A percentile compares a stretch with the other conserved stretches of the same genome.
phyloP scores from a whole-genome alignment of 371 early-diverging fungal genomes.

The Mortierella sp. region DNA sequence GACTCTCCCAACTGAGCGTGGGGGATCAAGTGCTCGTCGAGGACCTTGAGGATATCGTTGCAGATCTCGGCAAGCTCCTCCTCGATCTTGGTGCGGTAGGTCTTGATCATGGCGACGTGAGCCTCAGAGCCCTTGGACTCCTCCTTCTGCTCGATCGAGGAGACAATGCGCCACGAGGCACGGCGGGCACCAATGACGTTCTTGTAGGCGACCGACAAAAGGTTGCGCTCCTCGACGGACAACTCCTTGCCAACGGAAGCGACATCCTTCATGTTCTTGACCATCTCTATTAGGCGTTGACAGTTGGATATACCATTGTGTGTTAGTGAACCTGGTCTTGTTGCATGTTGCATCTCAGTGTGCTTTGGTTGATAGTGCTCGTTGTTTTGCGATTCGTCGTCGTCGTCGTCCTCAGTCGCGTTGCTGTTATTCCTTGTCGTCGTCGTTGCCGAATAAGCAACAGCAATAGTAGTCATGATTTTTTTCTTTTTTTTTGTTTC shows the following conservation, averaged over 20 bases:
- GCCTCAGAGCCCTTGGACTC: conserved; percentile 91
- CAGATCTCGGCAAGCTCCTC: conserved; percentile 66
- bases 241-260: conserved; percentile 83
- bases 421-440: neutral
- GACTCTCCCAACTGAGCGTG: conserved; percentile 93
- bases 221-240: conserved; percentile 98
- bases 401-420: neutral
- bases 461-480: neutral
- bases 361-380: neutral
- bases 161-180: conserved; percentile 99
- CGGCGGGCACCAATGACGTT: conserved; percentile 99
- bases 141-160: conserved; percentile 99
- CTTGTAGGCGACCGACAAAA: conserved; percentile 99
- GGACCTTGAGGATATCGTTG: conserved; percentile 94
- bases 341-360: neutral
- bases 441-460: neutral
- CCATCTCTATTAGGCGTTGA: conserved; percentile 85
- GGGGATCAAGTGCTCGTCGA: conserved; percentile 93
- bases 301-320: neutral
- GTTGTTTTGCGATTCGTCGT: neutral
- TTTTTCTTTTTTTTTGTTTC: neutral
- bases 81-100: conserved; percentile 95
- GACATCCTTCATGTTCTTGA: conserved; percentile 93
- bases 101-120: conserved; percentile 92
- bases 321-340: neutral